Evolutionary conservation across 257 asterid genomes (phyloP).

Genomic region (Solanum bulbocastanum): DNA sequence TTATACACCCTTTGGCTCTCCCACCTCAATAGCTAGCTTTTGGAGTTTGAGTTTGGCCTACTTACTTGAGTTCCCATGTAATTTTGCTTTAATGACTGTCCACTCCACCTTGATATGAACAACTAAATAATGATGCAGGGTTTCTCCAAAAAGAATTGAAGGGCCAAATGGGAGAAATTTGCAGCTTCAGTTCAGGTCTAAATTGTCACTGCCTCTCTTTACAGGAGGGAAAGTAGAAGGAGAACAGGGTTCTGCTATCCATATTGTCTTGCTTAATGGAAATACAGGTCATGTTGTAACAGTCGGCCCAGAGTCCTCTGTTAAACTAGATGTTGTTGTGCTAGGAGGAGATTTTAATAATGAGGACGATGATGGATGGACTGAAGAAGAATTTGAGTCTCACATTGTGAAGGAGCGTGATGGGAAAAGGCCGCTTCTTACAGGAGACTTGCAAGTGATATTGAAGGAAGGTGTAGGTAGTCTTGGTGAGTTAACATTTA

Average conservation of each 20-base stretch:
- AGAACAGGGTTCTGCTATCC: conserved; percentile 10
- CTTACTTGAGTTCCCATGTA: neutral
- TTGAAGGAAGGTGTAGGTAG: conserved; percentile 27
- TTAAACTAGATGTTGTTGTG: conserved; percentile 21
- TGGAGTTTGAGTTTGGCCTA: neutral
- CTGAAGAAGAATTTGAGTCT: conserved; percentile 17
- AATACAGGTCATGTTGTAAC: conserved; percentile 10
- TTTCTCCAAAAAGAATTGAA: conserved; percentile 17
- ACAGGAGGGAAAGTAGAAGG: conserved; percentile 26
- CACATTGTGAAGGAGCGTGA: conserved; percentile 21
- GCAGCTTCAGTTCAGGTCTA: conserved; percentile 20
- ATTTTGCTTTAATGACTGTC: neutral
- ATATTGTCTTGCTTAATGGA: conserved; percentile 21
- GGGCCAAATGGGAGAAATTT: conserved; percentile 14
- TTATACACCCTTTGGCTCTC: too few species aligned
- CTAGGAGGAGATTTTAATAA: conserved; percentile 29
- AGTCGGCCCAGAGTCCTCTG: conserved; percentile 20
- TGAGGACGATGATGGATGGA: conserved; percentile 24
- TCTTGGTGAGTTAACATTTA: conserved; percentile 32
- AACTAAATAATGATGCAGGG: neutral
- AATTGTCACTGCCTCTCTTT: conserved; percentile 22
- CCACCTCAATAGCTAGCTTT: too few species aligned
- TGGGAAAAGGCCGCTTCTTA: conserved; percentile 29
- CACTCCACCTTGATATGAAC: neutral
- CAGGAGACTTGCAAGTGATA: conserved; percentile 24